phyloP scores from a whole-genome alignment of 768 basidiomycete genomes.

The Mycena chlorophos region DNA sequence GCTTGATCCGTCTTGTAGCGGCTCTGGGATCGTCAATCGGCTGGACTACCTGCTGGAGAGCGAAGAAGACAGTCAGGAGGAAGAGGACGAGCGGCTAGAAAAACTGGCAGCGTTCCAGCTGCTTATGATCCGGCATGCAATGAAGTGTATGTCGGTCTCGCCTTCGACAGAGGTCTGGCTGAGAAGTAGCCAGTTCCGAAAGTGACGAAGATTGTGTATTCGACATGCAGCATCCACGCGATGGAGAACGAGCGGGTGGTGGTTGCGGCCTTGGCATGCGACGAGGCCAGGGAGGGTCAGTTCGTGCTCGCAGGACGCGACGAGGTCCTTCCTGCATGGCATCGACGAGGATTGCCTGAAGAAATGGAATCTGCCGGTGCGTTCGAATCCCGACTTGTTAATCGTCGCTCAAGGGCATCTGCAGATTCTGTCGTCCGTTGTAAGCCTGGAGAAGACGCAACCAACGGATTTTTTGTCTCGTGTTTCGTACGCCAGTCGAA shows the following conservation, averaged over 20 bases:
- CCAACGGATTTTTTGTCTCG: slow-evolving; percentile 98
- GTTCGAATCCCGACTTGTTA: slow-evolving; percentile 10
- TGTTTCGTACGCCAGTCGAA: slow-evolving; percentile 61
- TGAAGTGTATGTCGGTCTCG: slow-evolving; percentile 69
- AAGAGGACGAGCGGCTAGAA: slow-evolving; percentile 67
- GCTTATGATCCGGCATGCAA: slow-evolving; percentile 89
- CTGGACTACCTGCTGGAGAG: slow-evolving; percentile 79
- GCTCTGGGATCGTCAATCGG: slow-evolving; percentile 89
- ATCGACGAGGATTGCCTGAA: slow-evolving; percentile 69
- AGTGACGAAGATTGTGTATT: slow-evolving; percentile 85
- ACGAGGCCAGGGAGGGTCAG: slow-evolving; percentile 57
- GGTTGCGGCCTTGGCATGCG: slow-evolving; percentile 63
- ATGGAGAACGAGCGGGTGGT: slow-evolving; percentile 94
- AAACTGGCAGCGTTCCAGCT: slow-evolving; percentile 89
- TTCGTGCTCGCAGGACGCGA: slow-evolving; percentile 70
- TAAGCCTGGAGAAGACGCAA: slow-evolving; percentile 77
- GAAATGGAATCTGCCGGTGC: slow-evolving; percentile 60
- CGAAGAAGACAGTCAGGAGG: slow-evolving; percentile 61
- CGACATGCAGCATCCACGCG: slow-evolving; percentile 93
- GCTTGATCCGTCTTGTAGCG: slow-evolving; percentile 95
- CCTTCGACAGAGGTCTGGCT: slow-evolving; percentile 6
- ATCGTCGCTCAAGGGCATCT: background rate
- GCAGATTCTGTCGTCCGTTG: slow-evolving; percentile 71
- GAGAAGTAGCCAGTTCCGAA: slow-evolving; percentile 57
- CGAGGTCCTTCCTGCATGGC: slow-evolving; percentile 81